These are phyloP conservation scores for Dactylellina sp. DNA, from an alignment of 2,329 filamentous ascomycete species.

Conservation along the genomic window DNA sequence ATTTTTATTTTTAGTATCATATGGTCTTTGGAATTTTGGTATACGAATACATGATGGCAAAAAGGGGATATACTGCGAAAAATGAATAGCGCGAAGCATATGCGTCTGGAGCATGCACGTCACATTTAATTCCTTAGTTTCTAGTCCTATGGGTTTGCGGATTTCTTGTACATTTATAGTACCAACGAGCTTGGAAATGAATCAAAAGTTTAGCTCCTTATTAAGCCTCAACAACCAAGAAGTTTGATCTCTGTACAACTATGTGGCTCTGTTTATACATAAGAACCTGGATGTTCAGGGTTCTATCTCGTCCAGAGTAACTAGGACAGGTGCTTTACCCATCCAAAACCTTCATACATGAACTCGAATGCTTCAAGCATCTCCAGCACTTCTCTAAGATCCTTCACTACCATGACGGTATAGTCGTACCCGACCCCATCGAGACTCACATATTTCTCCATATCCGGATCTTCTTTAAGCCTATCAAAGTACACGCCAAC, in stretches of 20 bases:
- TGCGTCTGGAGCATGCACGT: background rate
- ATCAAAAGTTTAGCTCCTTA: background rate
- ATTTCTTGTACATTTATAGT: conserved; percentile 6
- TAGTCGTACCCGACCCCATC: conserved; percentile 16
- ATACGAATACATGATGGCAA: background rate
- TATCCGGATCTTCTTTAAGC: conserved; percentile 6
- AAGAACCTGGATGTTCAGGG: no score
- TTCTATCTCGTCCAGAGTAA: no score
- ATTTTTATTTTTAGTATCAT: no score
- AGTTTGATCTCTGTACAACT: background rate
- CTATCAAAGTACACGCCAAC: conserved; percentile 68
- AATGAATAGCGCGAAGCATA: background rate
- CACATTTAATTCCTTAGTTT: background rate
- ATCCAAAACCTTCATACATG: conserved; percentile 18
- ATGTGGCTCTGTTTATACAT: background rate
- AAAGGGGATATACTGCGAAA: background rate
- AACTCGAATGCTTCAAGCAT: conserved; percentile 9
- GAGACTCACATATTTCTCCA: conserved; percentile 1
- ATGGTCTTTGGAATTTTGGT: background rate
- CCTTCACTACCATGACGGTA: conserved; percentile 16
- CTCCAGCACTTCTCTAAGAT: conserved; percentile 33
- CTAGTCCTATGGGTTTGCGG: conserved; percentile 5
- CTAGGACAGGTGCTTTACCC: no score
- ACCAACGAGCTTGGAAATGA: conserved; percentile 7
- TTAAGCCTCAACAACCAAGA: background rate